phyloP scores from a whole-genome alignment of 73 alveolate species.

The Symbiodinium natans region DNA sequence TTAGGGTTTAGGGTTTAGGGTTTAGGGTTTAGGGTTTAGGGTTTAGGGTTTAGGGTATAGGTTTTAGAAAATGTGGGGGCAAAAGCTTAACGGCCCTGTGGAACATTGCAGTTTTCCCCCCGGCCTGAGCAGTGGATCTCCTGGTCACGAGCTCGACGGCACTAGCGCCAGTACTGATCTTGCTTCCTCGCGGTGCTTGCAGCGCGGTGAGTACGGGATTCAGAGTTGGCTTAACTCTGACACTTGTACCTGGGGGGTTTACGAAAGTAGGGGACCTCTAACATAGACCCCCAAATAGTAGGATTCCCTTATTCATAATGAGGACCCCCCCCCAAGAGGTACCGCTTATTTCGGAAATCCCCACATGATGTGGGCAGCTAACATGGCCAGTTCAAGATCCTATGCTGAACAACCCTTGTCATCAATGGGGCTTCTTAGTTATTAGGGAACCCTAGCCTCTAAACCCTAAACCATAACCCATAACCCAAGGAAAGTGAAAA shows the following conservation, averaged over 20 bases:
- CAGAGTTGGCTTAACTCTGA: no score
- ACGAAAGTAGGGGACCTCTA: no score
- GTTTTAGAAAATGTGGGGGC: no score
- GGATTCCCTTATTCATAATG: not conserved
- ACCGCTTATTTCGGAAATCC: not conserved
- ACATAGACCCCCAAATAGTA: not conserved
- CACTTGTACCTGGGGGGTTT: no score
- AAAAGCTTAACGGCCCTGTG: no score
- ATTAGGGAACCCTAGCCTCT: no score
- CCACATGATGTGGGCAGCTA: no score
- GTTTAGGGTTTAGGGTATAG: not conserved
- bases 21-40: not conserved
- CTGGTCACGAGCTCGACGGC: not conserved
- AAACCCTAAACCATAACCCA: no score
- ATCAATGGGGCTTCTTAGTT: no score
- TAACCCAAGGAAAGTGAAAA: no score
- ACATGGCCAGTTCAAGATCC: no score
- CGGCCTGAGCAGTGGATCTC: not conserved
- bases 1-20: not conserved
- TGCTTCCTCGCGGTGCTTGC: constrained; percentile 17
- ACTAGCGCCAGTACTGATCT: constrained; percentile 64
- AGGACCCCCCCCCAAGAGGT: not conserved
- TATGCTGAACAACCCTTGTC: no score
- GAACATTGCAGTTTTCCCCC: not conserved
- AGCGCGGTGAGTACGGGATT: not conserved